Conservation (phyloP, 2,329 filamentous ascomycete genomes). For the Pseudogymnoascus sp. region DNA sequence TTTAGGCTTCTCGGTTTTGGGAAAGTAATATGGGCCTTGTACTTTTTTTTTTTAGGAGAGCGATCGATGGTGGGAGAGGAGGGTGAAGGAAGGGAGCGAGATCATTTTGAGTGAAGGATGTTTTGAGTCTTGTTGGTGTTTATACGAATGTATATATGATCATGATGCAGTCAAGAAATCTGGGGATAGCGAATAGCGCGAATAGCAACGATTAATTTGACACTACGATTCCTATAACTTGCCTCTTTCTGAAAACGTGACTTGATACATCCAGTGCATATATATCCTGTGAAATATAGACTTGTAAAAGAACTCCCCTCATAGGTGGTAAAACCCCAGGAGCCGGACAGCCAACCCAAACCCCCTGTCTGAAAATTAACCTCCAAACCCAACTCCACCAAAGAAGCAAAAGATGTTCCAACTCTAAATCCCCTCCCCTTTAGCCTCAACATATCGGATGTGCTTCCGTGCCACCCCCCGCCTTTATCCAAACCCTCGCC, state of each 20-base stretch:
- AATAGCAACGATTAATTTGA: slow-evolving; percentile 7
- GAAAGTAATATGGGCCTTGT: not conserved
- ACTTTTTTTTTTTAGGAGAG: not conserved
- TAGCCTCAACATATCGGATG: not conserved
- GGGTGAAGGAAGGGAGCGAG: not conserved
- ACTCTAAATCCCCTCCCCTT: not conserved
- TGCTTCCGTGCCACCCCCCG: not conserved
- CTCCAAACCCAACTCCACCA: not conserved
- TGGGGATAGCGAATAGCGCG: not conserved
- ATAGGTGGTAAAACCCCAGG: not conserved
- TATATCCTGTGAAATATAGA: not conserved
- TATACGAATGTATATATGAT: slow-evolving; percentile 6
- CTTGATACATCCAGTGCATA: not conserved
- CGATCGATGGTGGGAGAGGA: not conserved
- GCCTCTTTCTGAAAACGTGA: not conserved
- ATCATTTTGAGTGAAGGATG: not conserved
- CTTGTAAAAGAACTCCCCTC: not conserved
- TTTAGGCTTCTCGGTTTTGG: not conserved
- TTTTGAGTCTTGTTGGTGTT: slow-evolving; percentile 4
- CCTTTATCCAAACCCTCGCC: not conserved
- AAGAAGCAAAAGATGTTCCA: not conserved
- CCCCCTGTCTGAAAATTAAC: not conserved
- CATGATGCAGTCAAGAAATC: slow-evolving; percentile 5
- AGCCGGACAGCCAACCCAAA: not conserved
- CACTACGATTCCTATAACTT: not conserved